phyloP scores from a whole-genome alignment of 2,329 filamentous ascomycete species.

The Ceratocystis diversiconidia region DNA sequence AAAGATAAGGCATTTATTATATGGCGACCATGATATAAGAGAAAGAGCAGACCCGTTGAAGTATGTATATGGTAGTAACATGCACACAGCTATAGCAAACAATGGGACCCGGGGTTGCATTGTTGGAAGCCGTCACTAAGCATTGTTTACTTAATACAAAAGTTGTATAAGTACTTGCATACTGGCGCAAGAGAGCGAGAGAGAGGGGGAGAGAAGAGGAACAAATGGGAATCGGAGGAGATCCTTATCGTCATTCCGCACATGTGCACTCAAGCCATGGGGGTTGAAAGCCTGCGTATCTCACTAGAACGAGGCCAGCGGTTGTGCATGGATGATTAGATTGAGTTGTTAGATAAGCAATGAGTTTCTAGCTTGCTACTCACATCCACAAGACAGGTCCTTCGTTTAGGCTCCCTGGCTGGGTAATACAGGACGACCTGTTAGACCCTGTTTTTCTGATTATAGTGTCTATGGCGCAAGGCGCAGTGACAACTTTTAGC shows the following conservation, averaged over 20 bases:
- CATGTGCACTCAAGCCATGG: not conserved
- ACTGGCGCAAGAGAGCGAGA: too few species aligned
- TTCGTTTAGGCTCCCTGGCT: not conserved
- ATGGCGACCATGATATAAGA: too few species aligned
- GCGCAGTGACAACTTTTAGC: not conserved
- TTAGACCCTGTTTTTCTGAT: not conserved
- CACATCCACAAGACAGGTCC: not conserved
- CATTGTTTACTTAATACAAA: not conserved
- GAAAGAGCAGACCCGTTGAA: too few species aligned
- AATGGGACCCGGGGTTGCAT: not conserved
- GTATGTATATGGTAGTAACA: not conserved
- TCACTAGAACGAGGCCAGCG: not conserved
- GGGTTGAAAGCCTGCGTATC: not conserved
- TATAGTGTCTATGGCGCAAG: slow-evolving; percentile 1
- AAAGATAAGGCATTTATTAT: too few species aligned
- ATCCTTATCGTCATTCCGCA: not conserved
- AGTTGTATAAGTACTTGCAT: not conserved
- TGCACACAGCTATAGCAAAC: not conserved
- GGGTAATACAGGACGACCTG: not conserved
- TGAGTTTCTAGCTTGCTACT: not conserved
- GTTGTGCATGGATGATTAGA: not conserved
- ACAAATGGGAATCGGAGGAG: not conserved
- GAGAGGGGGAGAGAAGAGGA: not conserved
- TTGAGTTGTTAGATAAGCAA: not conserved
- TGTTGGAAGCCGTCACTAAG: not conserved